Evolutionary conservation across 768 basidiomycete genomes (phyloP).

Genomic region (Brasilioporus rufonigricans): DNA sequence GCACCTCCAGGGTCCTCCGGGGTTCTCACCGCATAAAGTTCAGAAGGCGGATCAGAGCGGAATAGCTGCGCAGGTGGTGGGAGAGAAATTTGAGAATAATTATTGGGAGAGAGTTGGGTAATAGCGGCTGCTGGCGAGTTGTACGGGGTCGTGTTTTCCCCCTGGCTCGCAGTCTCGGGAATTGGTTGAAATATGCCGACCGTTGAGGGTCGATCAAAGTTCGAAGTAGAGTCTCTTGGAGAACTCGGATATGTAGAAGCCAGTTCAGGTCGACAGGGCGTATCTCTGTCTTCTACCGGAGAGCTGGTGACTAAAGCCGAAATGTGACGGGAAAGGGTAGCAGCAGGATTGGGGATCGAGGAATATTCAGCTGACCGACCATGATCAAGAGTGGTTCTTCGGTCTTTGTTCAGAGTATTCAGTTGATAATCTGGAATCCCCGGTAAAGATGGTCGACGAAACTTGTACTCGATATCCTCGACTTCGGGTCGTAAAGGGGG

Average conservation of each 20-base stretch:
- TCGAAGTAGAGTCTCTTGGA: slow-evolving; percentile 19
- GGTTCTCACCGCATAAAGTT: slow-evolving; percentile 30
- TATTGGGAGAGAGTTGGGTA: slow-evolving; percentile 9
- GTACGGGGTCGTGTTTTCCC: slow-evolving; percentile 7
- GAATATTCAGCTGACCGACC: slow-evolving; percentile 14
- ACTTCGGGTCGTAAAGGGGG: slow-evolving; percentile 26
- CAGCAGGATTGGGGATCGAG: neutral
- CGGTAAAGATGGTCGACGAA: slow-evolving; percentile 32
- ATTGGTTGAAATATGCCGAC: slow-evolving; percentile 13
- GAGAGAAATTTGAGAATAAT: slow-evolving; percentile 26
- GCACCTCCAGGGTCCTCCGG: slow-evolving; percentile 17
- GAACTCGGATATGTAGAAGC: slow-evolving; percentile 17
- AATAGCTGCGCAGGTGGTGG: slow-evolving; percentile 34
- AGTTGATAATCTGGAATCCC: slow-evolving; percentile 10
- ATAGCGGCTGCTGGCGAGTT: slow-evolving; percentile 5
- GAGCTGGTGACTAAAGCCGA: neutral
- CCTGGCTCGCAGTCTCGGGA: slow-evolving; percentile 3
- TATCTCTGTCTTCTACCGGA: slow-evolving; percentile 10
- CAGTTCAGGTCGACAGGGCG: slow-evolving; percentile 13
- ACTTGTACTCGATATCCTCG: slow-evolving; percentile 32
- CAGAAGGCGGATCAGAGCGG: slow-evolving; percentile 25
- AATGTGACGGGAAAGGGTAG: slow-evolving; percentile 5
- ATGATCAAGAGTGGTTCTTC: slow-evolving; percentile 15
- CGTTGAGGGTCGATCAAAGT: slow-evolving; percentile 17
- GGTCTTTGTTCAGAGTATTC: slow-evolving; percentile 6